Base-by-base conservation (phyloP, 768 basidiomycete species). In the Lentinula lateritia region DNA sequence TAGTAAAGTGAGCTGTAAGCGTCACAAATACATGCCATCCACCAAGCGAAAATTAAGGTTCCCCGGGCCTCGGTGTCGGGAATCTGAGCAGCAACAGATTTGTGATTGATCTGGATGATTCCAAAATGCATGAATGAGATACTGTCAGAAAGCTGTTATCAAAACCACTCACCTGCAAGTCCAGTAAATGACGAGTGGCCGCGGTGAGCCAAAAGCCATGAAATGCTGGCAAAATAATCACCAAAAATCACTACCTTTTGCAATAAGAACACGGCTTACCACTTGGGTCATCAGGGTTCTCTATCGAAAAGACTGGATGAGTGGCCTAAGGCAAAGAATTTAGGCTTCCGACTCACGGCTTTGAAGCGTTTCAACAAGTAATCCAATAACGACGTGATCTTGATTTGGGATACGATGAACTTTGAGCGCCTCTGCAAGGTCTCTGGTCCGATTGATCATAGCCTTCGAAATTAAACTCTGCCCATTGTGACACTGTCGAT, bases 11-110 rank as follows among this genome's bases (percentile, higher is more conserved):
- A 83, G 32, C 85, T 84, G 74, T 89, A 93, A 6, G 92, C 91
- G 68, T 97, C 95, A 38, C 84, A 80, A 50, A 94, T 77, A 72
- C 89, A 91, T 7, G 93, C 88, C 84, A 94, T 90, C 93, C 94
- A 95, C 89, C 93, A 95, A 1, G 93, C 89, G 69, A 93, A 94
- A 56, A 91, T 89, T 87, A 93, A 90, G 6, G 89, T 92, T 28
- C 90, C 88, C 57, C 88, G 84, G 54, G 80, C 85, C 67, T 92
- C 91, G 43, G 84, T 79, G 69, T 92, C 89, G 64, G 83, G 80
- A 65, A 92, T 90, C 62, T 80, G 84, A 9, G 83, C 79, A 77
- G 90, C 86, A 41, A 87, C 87, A 3, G 89, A 85, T 71, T 90
- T 92, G 68, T 92, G 89, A 73, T 92, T 93, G 71, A 93, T 90